Conservation (phyloP, 2,329 filamentous ascomycete genomes). For the Ploettnerulaceae sp. region DNA sequence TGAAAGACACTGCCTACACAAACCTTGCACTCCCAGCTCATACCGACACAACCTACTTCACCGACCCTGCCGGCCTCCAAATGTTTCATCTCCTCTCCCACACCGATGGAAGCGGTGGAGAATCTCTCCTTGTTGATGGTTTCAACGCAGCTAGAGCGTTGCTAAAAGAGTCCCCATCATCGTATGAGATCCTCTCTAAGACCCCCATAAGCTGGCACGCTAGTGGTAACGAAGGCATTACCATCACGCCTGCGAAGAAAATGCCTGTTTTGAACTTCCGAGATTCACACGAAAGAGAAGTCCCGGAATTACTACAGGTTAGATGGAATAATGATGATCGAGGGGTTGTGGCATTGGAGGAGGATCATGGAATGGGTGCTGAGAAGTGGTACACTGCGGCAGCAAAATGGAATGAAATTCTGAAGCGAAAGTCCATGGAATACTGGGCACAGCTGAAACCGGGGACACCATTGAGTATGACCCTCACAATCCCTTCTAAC, state of each 20-base stretch:
- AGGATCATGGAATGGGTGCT: slow-evolving; percentile 3
- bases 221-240: slow-evolving; percentile 79
- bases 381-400: slow-evolving; percentile 75
- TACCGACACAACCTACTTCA: slow-evolving; percentile 96
- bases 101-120: slow-evolving; percentile 63
- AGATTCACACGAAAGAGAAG: slow-evolving; percentile 37
- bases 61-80: slow-evolving; percentile 84
- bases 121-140: slow-evolving; percentile 80
- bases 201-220: slow-evolving; percentile 70
- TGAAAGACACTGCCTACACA: slow-evolving; percentile 89
- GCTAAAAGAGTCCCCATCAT: slow-evolving; percentile 44
- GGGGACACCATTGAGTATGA: slow-evolving; percentile 69
- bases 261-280: slow-evolving; percentile 70
- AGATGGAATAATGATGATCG: slow-evolving; percentile 95
- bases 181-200: slow-evolving; percentile 53
- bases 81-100: slow-evolving; percentile 89
- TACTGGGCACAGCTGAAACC: slow-evolving; percentile 80
- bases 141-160: slow-evolving; percentile 67
- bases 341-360: slow-evolving; percentile 44
- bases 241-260: slow-evolving; percentile 64
- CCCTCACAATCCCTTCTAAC: background rate
- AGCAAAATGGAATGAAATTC: slow-evolving; percentile 63
- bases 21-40: slow-evolving; percentile 77
- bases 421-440: slow-evolving; percentile 60
- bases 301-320: slow-evolving; percentile 53